phyloP scores from a whole-genome alignment of 1,284 basidiomycete species.

The Tilletiopsis washingtonensis region DNA sequence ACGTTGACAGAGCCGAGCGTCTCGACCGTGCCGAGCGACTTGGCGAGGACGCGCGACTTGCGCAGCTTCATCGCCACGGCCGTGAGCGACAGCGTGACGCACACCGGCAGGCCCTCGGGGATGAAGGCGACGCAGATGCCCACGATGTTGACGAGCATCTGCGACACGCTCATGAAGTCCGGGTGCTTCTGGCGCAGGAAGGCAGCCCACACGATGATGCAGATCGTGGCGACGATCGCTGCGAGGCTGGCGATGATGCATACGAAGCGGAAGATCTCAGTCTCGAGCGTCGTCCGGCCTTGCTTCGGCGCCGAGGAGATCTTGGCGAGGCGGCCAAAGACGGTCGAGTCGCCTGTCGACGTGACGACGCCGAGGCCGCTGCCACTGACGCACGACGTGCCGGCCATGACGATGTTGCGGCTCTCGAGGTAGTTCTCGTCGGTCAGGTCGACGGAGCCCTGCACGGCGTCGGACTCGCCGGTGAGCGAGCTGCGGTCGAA shows the following conservation, averaged over 20 bases:
- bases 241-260: conserved; percentile 53
- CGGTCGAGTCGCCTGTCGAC: conserved; percentile 57
- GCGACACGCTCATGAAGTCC: conserved; percentile 56
- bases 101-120: conserved; percentile 60
- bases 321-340: conserved; percentile 50
- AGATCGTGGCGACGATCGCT: conserved; percentile 51
- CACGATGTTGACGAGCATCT: conserved; percentile 55
- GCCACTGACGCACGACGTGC: conserved; percentile 59
- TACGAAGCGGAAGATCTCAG: conserved; percentile 51
- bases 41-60: conserved; percentile 61
- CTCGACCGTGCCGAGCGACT: conserved; percentile 58
- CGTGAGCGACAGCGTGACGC: conserved; percentile 62
- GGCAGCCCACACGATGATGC: conserved; percentile 56
- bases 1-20: conserved; percentile 61
- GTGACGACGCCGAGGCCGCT: conserved; percentile 56
- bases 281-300: conserved; percentile 56
- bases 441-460: conserved; percentile 53
- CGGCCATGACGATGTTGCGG: conserved; percentile 60
- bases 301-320: conserved; percentile 7
- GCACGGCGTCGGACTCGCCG: conserved; percentile 56
- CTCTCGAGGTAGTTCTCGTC: conserved; percentile 53
- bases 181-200: conserved; percentile 53
- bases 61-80: conserved; percentile 68
- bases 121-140: conserved; percentile 65
- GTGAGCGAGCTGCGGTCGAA: conserved; percentile 61